Conservation (phyloP, 2,329 filamentous ascomycete genomes). For the Aspergillus novofumigatus region DNA sequence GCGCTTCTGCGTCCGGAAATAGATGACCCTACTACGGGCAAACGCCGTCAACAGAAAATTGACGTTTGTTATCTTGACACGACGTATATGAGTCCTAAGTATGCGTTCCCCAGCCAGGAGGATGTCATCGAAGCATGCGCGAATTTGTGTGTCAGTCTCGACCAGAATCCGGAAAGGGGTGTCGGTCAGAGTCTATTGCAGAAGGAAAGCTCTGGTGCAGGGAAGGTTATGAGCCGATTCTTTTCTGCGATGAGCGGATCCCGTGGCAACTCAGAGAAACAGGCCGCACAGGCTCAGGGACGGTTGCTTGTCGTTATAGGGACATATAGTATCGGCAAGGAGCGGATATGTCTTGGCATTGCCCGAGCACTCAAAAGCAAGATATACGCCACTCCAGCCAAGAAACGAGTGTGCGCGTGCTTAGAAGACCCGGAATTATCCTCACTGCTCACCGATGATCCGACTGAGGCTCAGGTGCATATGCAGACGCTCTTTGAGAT, state of each 20-base stretch:
- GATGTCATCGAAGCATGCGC: conserved; percentile 85
- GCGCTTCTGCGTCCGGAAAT: conserved; percentile 73
- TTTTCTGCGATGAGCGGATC: conserved; percentile 45
- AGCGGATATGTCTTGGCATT: conserved; percentile 90
- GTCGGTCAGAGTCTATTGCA: conserved; percentile 56
- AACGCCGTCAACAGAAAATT: conserved; percentile 74
- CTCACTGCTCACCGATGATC: conserved; percentile 71
- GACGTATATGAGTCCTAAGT: conserved; percentile 92
- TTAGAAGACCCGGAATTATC: conserved; percentile 81
- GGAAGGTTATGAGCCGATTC: conserved; percentile 61
- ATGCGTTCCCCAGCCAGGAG: conserved; percentile 84
- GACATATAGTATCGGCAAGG: conserved; percentile 97
- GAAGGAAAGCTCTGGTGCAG: conserved; percentile 51
- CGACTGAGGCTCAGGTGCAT: conserved; percentile 85
- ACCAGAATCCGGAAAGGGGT: conserved; percentile 62
- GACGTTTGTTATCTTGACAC: conserved; percentile 97
- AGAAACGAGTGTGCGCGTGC: conserved; percentile 78
- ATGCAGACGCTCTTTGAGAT: conserved; percentile 98
- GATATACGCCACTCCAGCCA: conserved; percentile 79
- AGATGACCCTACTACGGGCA: conserved; percentile 65
- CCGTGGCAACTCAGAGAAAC: conserved; percentile 16
- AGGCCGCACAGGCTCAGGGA: conserved; percentile 46
- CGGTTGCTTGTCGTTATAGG: conserved; percentile 87
- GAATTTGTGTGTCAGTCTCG: conserved; percentile 76
- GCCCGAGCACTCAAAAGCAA: conserved; percentile 80